Evolutionary conservation across 2,329 filamentous ascomycete species (phyloP).

Genomic region (Sarocladiaceae sp.): DNA sequence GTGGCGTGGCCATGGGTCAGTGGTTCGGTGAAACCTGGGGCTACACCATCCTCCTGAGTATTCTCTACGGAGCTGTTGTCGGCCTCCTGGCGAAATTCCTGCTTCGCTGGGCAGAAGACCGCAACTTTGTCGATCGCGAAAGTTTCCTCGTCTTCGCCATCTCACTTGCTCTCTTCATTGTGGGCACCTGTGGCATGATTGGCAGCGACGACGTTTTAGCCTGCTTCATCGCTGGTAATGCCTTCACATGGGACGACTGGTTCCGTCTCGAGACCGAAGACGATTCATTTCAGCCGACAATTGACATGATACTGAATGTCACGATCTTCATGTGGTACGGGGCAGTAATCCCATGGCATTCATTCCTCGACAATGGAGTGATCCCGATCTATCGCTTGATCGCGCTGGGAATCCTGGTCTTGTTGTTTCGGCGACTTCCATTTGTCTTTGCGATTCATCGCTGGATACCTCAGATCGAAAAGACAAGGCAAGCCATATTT

Average conservation of each 20-base stretch:
- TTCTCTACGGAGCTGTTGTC: constrained; percentile 35
- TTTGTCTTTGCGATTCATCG: constrained; percentile 71
- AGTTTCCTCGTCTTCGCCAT: constrained; percentile 86
- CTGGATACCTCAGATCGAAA: constrained; percentile 74
- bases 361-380: constrained; percentile 62
- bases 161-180: constrained; percentile 78
- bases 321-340: constrained; percentile 89
- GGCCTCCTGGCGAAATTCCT: constrained; percentile 33
- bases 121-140: constrained; percentile 78
- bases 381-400: constrained; percentile 73
- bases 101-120: constrained; percentile 79
- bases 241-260: constrained; percentile 92
- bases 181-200: constrained; percentile 81
- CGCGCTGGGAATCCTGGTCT: constrained; percentile 67
- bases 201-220: constrained; percentile 87
- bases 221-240: constrained; percentile 88
- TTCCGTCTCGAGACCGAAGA: constrained; percentile 85
- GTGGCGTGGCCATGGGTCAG: constrained; percentile 35
- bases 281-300: constrained; percentile 88
- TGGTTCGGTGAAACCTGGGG: constrained; percentile 43
- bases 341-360: constrained; percentile 75
- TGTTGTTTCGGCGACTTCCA: constrained; percentile 74
- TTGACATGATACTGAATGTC: constrained; percentile 92
- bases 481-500: constrained; percentile 71
- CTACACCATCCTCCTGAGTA: constrained; percentile 40